Evolutionary conservation across 2,329 filamentous ascomycete genomes (phyloP), one percentile per base, ranked within the genome.

Genomic region (Botrytis fabae): DNA sequence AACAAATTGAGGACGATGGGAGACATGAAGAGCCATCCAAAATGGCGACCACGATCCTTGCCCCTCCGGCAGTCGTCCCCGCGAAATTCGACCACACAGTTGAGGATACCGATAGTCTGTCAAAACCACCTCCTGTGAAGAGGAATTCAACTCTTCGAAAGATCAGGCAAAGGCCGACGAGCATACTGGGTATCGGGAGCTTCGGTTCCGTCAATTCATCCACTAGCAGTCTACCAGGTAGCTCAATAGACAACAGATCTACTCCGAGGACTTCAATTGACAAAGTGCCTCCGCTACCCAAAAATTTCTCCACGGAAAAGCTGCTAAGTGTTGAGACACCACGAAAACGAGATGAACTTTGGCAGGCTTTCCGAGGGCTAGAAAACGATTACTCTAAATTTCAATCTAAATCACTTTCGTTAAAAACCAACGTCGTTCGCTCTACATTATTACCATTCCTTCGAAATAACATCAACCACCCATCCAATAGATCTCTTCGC

Each of bases 341-440:
- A n/a, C 86, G 86, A 73, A 90, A 88, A 81, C 91, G 89, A 76
- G 91, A 93, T 79, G 90, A 92, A 77, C 84, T 93, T 25, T 93
- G 90, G 90, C 87, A 85, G 46, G 85, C 88, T 25, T 93, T 93
- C 79, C 86, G 90, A 71, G 85, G 85, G n/a, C 83, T 93, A 40
- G 91, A 93, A 76, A 88, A 85, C 54, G 91, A 93, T 79, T 90
- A 87, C 78, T 86, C 90, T 78, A 92, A 92, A 86, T 89, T 93
- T 77, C 87, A 91, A 78, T 85, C 88, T 66, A 92, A 92, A 80
- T 89, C 90, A 35, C 90, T 86, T 77, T 86, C 90, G 4, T 82
- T 92, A 73, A 93, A 92, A 81, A 89, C 89, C 12, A 92, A 91
- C 78, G 88, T 93, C 38, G 87, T 93, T 74, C 86, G 91, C 46